Percentiles rank a stretch among this genome's conserved stretches.
These are phyloP conservation scores for Candida pini DNA, from an alignment of 805 yeast species.

Conservation along the genomic window DNA sequence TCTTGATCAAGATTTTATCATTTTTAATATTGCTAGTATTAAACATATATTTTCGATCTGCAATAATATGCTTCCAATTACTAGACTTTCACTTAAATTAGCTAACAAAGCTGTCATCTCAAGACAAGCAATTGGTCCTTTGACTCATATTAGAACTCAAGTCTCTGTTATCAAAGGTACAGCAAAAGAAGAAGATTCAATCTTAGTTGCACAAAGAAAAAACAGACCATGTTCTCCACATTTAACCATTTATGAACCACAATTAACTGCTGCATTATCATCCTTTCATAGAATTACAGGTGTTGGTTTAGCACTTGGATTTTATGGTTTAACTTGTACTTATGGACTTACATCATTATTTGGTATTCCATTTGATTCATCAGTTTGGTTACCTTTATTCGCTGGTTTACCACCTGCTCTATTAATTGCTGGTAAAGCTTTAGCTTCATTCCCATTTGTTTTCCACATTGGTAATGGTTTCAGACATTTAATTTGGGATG, in stretches of 20 bases:
- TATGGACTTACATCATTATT: conserved; percentile 66
- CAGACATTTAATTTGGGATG: conserved; percentile 93
- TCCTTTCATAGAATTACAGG: conserved; percentile 85
- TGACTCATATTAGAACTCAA: conserved; percentile 23
- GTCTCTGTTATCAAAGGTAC: conserved; percentile 45
- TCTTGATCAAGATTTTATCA: too few species aligned
- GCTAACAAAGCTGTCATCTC: conserved; percentile 9
- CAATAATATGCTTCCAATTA: conserved; percentile 11
- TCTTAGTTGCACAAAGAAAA: conserved; percentile 75
- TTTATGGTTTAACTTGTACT: conserved; percentile 71
- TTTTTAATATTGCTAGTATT: too few species aligned
- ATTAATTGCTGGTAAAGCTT: conserved; percentile 61
- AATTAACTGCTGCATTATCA: conserved; percentile 78
- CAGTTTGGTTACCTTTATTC: conserved; percentile 46
- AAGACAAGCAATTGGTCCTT: conserved; percentile 16
- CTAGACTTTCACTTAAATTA: conserved; percentile 18
- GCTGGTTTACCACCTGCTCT: conserved; percentile 60
- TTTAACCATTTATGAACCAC: conserved; percentile 84
- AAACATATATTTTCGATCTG: background rate
- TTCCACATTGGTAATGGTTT: conserved; percentile 84
- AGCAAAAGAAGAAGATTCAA: conserved; percentile 56
- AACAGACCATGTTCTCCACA: conserved; percentile 92
- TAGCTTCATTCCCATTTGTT: conserved; percentile 76
- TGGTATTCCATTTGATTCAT: conserved; percentile 53
- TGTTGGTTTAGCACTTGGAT: conserved; percentile 69